phyloP scores from a whole-genome alignment of 2,329 filamentous ascomycete species.

The Rutstroemia sydowiana region DNA sequence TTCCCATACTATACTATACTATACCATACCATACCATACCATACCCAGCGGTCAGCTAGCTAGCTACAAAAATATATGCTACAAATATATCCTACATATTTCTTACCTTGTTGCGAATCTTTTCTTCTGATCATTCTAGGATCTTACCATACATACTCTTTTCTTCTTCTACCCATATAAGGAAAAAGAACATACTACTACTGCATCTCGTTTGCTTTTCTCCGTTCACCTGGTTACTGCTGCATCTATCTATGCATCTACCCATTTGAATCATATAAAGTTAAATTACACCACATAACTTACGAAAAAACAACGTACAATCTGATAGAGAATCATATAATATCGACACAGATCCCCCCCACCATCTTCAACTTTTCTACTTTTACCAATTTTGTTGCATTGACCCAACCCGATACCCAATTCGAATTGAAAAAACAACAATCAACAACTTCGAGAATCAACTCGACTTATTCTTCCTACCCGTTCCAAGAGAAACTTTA shows the following conservation, averaged over 20 bases:
- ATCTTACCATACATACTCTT: neutral
- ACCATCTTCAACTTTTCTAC: neutral
- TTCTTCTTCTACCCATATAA: constrained; percentile 2
- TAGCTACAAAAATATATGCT: neutral
- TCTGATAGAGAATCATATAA: constrained; percentile 8
- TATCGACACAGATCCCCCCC: neutral
- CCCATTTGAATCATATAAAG: constrained; percentile 6
- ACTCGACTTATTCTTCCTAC: neutral
- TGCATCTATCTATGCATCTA: constrained; percentile 1
- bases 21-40: too few relatives aligned
- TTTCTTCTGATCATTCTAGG: neutral
- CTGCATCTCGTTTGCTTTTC: constrained; percentile 5
- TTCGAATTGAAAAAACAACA: neutral
- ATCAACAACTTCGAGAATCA: constrained; percentile 3
- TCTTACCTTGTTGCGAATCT: constrained; percentile 4
- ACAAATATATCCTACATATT: neutral
- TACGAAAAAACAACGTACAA: neutral
- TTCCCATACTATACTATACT: too few relatives aligned
- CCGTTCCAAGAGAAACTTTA: constrained; percentile 10
- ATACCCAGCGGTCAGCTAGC: neutral
- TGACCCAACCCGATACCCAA: too few relatives aligned
- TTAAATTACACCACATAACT: constrained; percentile 9
- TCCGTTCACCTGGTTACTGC: neutral
- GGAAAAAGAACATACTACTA: neutral
- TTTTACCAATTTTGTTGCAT: too few relatives aligned